phyloP scores from a whole-genome alignment of 2,329 filamentous ascomycete genomes.

The Coniochaeta prunicola region DNA sequence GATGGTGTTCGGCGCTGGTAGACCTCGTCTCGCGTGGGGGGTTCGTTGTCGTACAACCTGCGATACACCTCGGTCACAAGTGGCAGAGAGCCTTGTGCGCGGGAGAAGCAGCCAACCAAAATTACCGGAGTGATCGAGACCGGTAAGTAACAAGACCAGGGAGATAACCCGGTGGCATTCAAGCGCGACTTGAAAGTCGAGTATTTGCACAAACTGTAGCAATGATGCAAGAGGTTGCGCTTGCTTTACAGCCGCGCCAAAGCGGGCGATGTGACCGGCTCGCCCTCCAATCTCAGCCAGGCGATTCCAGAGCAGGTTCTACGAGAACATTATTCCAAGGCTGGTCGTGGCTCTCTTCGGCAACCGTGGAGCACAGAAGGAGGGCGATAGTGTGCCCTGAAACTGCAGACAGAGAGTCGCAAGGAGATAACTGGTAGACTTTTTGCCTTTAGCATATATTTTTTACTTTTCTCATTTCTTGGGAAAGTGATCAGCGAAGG shows the following conservation, averaged over 20 bases:
- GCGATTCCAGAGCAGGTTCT: slow-evolving; percentile 13
- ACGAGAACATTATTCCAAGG: not conserved
- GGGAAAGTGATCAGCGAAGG: slow-evolving; percentile 14
- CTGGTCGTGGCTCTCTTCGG: slow-evolving; percentile 6
- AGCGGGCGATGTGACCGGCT: slow-evolving; percentile 9
- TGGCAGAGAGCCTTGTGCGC: slow-evolving; percentile 9
- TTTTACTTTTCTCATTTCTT: not conserved
- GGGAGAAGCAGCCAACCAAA: not conserved
- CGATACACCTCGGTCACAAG: not conserved
- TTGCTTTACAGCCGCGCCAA: slow-evolving; percentile 6
- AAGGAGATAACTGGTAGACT: not conserved
- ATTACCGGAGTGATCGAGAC: not conserved
- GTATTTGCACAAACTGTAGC: not conserved
- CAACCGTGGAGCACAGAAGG: not conserved
- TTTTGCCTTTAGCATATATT: not conserved
- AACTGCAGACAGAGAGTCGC: not conserved
- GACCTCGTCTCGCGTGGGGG: not conserved
- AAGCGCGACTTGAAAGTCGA: not conserved
- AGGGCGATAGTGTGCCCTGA: not conserved
- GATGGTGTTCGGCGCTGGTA: not conserved
- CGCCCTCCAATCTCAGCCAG: slow-evolving; percentile 19
- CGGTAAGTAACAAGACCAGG: slow-evolving; percentile 5
- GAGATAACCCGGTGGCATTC: not conserved
- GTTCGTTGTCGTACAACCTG: not conserved
- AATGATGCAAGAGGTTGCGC: not conserved